Percentiles rank a stretch among this genome's conserved stretches.
phyloP scores from a whole-genome alignment of 164 flowering plant species.

The Echeveria elegans region DNA sequence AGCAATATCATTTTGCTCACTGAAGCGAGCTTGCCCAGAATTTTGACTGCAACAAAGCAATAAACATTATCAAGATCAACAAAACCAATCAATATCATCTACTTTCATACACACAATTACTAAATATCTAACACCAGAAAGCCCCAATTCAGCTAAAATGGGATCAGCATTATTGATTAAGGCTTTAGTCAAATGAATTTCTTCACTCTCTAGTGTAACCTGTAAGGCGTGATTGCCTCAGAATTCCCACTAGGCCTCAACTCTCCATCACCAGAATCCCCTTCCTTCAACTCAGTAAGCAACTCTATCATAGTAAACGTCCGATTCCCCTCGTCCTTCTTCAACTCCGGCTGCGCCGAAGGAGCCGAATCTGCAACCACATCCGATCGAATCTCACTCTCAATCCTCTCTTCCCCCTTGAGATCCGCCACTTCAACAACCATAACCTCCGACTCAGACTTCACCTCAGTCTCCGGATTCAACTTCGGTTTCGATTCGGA shows the following conservation, averaged over 20 bases:
- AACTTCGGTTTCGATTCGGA: slow-evolving; percentile 13
- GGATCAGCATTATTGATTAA: too few relatives aligned
- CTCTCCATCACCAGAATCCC: slow-evolving; percentile 23
- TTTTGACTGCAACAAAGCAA: slow-evolving; percentile 35
- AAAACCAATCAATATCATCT: too few relatives aligned
- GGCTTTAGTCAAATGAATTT: too few relatives aligned
- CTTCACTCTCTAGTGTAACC: too few relatives aligned
- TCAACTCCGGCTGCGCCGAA: slow-evolving; percentile 22
- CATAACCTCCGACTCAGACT: slow-evolving; percentile 5
- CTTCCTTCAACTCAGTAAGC: slow-evolving; percentile 58
- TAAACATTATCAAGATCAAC: background rate
- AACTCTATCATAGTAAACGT: slow-evolving; percentile 81
- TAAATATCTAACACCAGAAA: too few relatives aligned
- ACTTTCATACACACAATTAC: too few relatives aligned
- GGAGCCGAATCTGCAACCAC: background rate
- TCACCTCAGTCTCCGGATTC: slow-evolving; percentile 13
- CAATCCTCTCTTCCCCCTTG: slow-evolving; percentile 11
- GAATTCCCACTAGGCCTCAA: slow-evolving; percentile 9
- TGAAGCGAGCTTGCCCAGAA: slow-evolving; percentile 26
- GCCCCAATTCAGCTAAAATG: too few relatives aligned
- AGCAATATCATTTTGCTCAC: slow-evolving; percentile 54
- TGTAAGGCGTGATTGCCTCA: slow-evolving; percentile 35
- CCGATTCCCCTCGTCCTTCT: slow-evolving; percentile 43
- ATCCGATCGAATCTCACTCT: slow-evolving; percentile 21
- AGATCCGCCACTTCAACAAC: slow-evolving; percentile 19